These are phyloP conservation scores for Pleurotus pulmonarius DNA, from an alignment of 768 basidiomycete species.

Conservation along the genomic window DNA sequence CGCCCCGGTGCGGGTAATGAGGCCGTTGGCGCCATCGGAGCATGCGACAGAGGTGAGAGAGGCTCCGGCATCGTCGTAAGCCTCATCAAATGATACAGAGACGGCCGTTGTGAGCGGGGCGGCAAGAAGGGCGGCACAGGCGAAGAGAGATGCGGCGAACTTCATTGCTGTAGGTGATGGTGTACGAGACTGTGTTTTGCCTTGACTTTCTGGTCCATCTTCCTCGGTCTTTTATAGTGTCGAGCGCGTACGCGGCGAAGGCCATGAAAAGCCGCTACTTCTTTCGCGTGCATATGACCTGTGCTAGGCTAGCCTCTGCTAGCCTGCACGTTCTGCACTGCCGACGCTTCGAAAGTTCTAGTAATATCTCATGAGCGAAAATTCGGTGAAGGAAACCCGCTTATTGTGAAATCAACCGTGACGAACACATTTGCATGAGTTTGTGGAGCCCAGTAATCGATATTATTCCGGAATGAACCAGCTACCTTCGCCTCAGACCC, in stretches of 20 bases:
- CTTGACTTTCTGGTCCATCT: too few species aligned
- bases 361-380: neutral
- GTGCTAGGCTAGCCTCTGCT: neutral
- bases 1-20: conserved; percentile 38
- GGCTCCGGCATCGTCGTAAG: conserved; percentile 40
- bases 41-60: conserved; percentile 42
- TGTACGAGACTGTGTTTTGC: neutral
- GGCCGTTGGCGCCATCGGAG: conserved; percentile 48
- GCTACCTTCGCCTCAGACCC: neutral
- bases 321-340: neutral
- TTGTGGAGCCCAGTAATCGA: neutral
- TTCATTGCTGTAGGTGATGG: conserved; percentile 12
- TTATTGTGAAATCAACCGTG: too few species aligned
- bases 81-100: conserved; percentile 38
- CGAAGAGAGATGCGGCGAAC: conserved; percentile 10
- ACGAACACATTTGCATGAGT: neutral
- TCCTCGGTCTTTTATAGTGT: neutral
- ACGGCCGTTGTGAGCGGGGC: conserved; percentile 21
- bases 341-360: neutral
- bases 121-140: conserved; percentile 18
- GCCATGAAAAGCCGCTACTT: neutral
- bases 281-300: neutral
- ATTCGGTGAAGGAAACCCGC: neutral
- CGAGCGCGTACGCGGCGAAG: neutral
- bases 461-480: neutral